phyloP scores from a whole-genome alignment of 2,329 filamentous ascomycete species.

The Arthrinium puccinioides region DNA sequence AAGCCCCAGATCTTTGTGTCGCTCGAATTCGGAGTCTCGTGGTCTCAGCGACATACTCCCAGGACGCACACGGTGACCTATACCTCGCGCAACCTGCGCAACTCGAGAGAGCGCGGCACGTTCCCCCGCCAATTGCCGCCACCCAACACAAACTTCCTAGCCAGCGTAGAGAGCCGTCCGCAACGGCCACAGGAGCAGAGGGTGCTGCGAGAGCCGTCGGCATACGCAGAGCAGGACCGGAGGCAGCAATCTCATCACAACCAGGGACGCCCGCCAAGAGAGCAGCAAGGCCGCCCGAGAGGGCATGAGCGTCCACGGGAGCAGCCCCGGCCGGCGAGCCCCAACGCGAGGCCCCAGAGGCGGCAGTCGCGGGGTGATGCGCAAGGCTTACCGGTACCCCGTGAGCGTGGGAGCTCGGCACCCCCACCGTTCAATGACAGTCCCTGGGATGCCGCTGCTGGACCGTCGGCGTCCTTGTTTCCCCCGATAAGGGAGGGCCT shows the following conservation, averaged over 20 bases:
- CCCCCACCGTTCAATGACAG: constrained; percentile 40
- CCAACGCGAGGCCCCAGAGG: constrained; percentile 1
- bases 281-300: constrained; percentile 9
- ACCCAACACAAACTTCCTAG: constrained; percentile 37
- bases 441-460: constrained; percentile 35
- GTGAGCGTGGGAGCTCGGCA: constrained; percentile 40
- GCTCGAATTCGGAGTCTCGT: constrained; percentile 45
- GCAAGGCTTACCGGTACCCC: constrained; percentile 22
- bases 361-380: constrained; percentile 13
- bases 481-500: constrained; percentile 13
- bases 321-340: constrained; percentile 7
- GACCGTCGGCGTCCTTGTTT: constrained; percentile 19
- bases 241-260: constrained; percentile 8
- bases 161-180: constrained; percentile 18
- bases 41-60: constrained; percentile 33
- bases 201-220: too few species aligned
- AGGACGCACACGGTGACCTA: constrained; percentile 39
- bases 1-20: constrained; percentile 40
- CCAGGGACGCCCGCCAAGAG: constrained; percentile 7
- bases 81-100: constrained; percentile 36
- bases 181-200: constrained; percentile 15
- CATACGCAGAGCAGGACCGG: constrained; percentile 11
- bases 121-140: constrained; percentile 40
- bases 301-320: constrained; percentile 12
- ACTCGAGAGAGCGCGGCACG: constrained; percentile 27